Percentiles rank a stretch among this genome's conserved stretches.
phyloP scores from a whole-genome alignment of 305 asterid species.

The Fraxinus paxiana region DNA sequence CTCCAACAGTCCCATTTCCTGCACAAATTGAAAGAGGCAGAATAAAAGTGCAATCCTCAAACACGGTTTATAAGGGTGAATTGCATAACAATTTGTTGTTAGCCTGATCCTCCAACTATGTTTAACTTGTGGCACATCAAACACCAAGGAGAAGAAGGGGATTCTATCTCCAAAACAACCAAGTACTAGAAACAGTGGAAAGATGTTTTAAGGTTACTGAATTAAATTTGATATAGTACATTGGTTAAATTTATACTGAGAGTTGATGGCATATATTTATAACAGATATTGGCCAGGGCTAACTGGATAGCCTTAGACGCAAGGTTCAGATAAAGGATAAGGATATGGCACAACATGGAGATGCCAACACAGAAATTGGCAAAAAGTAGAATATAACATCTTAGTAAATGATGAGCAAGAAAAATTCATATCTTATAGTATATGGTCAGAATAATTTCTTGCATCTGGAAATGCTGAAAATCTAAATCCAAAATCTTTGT shows the following conservation, averaged over 20 bases:
- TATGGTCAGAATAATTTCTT: not conserved
- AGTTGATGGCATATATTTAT: not conserved
- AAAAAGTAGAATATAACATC: not conserved
- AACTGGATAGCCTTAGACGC: not conserved
- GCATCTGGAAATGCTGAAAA: not conserved
- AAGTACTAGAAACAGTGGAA: not conserved
- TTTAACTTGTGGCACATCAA: slow-evolving; percentile 10
- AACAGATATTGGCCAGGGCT: not conserved
- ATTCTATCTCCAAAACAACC: slow-evolving; percentile 11
- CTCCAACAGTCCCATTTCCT: slow-evolving; percentile 97
- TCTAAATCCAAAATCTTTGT: not conserved
- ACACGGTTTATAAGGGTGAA: slow-evolving; percentile 1
- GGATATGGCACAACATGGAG: not conserved
- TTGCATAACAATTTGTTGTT: not conserved
- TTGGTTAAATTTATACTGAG: slow-evolving; percentile 3
- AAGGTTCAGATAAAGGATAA: not conserved
- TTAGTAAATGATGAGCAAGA: not conserved
- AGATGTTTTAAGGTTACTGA: not conserved
- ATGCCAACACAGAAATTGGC: not conserved
- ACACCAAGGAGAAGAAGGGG: not conserved
- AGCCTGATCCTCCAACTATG: slow-evolving; percentile 15
- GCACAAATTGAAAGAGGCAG: slow-evolving; percentile 25
- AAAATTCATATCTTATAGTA: not conserved
- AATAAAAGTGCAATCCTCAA: not conserved
- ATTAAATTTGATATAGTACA: not conserved